Conservation (phyloP, 371 early-diverging fungal genomes). For the Mucor saturninus region DNA sequence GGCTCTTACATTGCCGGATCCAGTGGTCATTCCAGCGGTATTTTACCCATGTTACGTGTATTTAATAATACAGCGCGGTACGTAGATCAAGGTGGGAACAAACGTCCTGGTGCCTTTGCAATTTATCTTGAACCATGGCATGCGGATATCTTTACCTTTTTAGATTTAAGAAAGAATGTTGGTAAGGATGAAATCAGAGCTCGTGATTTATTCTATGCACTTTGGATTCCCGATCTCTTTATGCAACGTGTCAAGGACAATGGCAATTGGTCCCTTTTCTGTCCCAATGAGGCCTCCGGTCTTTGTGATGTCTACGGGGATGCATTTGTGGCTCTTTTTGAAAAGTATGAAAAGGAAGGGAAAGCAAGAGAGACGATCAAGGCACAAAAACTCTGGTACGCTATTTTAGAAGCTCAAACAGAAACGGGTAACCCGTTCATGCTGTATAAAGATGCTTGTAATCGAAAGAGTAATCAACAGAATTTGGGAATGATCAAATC, state of each 20-base stretch:
- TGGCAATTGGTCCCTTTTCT: conserved; percentile 94
- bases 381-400: conserved; percentile 96
- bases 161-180: conserved; percentile 94
- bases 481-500: conserved; percentile 97
- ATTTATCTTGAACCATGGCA: conserved; percentile 99
- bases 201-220: conserved; percentile 91
- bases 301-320: conserved; percentile 91
- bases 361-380: conserved; percentile 81
- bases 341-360: conserved; percentile 81
- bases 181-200: conserved; percentile 96
- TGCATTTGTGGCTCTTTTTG: conserved; percentile 84
- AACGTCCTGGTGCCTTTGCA: conserved; percentile 95
- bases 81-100: conserved; percentile 97
- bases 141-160: conserved; percentile 91
- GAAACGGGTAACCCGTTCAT: conserved; percentile 98
- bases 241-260: conserved; percentile 93
- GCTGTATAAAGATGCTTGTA: conserved; percentile 97
- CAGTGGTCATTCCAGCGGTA: conserved; percentile 92
- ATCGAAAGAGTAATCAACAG: conserved; percentile 96
- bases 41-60: conserved; percentile 95
- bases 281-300: conserved; percentile 90
- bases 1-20: conserved; percentile 94
- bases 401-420: conserved; percentile 93
- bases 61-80: conserved; percentile 95
- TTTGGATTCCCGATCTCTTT: conserved; percentile 97